Evolutionary conservation across 1,284 basidiomycete genomes (phyloP).

Genomic region (Clitocybe nebularis): DNA sequence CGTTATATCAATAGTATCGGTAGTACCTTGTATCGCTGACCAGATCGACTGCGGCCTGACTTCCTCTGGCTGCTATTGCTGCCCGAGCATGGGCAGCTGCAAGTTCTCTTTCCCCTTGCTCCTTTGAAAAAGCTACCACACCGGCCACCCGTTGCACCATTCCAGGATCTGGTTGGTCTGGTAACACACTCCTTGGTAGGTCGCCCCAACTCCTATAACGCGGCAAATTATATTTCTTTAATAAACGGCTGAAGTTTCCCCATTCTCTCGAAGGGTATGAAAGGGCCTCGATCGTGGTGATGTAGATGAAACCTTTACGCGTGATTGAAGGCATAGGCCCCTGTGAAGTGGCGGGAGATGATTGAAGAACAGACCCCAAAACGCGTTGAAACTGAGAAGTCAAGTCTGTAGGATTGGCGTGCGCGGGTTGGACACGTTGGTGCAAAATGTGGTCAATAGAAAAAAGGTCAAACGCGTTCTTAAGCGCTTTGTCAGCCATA

Average conservation of each 20-base stretch:
- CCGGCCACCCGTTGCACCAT: constrained; percentile 11
- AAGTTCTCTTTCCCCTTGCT: constrained; percentile 10
- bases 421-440: constrained; percentile 10
- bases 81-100: constrained; percentile 1
- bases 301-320: constrained; percentile 14
- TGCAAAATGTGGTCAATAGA: constrained; percentile 14
- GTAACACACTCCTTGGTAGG: constrained; percentile 11
- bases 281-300: constrained; percentile 10
- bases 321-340: constrained; percentile 13
- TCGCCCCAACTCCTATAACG: constrained; percentile 12
- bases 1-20: background rate
- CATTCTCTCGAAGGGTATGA: constrained; percentile 12
- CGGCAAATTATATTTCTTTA: constrained; percentile 12
- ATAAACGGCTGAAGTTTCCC: constrained; percentile 9
- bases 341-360: background rate
- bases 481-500: constrained; percentile 12
- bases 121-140: constrained; percentile 2
- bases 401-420: constrained; percentile 7
- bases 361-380: constrained; percentile 4
- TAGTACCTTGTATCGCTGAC: constrained; percentile 8
- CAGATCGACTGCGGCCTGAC: constrained; percentile 5
- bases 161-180: constrained; percentile 7
- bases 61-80: constrained; percentile 3
- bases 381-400: constrained; percentile 1
- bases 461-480: constrained; percentile 11